Conservation (phyloP, 1,284 basidiomycete genomes). For the Veloboletus limbatus region DNA sequence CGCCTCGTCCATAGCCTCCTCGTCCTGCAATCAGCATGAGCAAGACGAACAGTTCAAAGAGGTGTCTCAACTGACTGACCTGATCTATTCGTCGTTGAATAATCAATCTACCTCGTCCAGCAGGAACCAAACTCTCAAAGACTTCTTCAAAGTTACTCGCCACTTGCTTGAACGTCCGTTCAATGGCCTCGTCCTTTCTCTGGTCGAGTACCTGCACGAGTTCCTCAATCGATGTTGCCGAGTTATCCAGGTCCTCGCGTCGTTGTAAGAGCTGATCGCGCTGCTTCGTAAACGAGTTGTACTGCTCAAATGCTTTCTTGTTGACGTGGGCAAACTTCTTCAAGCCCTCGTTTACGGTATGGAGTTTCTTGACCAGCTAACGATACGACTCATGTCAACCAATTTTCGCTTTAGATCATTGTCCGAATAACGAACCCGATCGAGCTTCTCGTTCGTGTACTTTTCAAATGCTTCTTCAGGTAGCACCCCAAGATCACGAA, state of each 20-base stretch:
- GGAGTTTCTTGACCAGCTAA: slow-evolving; percentile 88
- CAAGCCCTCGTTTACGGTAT: slow-evolving; percentile 86
- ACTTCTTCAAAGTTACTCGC: slow-evolving; percentile 96
- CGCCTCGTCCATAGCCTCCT: slow-evolving; percentile 64
- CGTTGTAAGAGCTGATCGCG: slow-evolving; percentile 87
- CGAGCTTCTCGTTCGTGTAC: slow-evolving; percentile 80
- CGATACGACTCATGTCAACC: slow-evolving; percentile 10
- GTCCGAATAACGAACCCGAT: slow-evolving; percentile 60
- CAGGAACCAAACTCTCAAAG: slow-evolving; percentile 96
- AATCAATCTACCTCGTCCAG: slow-evolving; percentile 85
- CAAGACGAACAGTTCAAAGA: neutral
- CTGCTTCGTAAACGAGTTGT: slow-evolving; percentile 97
- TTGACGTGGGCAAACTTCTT: slow-evolving; percentile 99
- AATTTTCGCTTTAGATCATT: neutral
- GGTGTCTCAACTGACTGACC: slow-evolving; percentile 44
- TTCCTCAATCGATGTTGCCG: slow-evolving; percentile 87
- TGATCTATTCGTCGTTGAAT: slow-evolving; percentile 90
- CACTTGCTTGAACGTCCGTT: slow-evolving; percentile 97
- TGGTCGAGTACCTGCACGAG: slow-evolving; percentile 95
- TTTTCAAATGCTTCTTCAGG: slow-evolving; percentile 98
- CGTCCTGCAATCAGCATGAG: slow-evolving; percentile 46
- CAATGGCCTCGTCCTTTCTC: slow-evolving; percentile 97
- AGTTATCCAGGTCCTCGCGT: slow-evolving; percentile 87
- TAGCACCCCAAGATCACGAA: slow-evolving; percentile 93
- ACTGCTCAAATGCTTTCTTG: slow-evolving; percentile 99